A percentile compares a stretch with the other conserved stretches of the same genome.
Evolutionary conservation across 192 early-diverging fungal genomes (phyloP).

Genomic region (Blastocladiella britannica): DNA sequence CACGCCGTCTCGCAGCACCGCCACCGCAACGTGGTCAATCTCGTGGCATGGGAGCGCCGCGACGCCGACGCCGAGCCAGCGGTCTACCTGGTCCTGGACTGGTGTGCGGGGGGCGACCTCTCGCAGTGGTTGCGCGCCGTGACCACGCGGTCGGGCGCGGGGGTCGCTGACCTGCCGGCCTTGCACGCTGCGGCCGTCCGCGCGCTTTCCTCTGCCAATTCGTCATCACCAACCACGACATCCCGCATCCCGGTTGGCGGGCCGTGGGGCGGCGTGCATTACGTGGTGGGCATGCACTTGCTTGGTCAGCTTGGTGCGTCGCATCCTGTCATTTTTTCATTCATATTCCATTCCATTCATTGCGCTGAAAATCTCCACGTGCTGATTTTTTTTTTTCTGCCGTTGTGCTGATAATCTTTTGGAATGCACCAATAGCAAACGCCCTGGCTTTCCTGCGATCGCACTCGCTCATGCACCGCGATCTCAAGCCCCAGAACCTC

Average conservation of each 20-base stretch:
- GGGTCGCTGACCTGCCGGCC: conserved; percentile 1
- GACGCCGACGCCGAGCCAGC: conserved; percentile 82
- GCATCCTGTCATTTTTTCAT: neutral
- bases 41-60: conserved; percentile 62
- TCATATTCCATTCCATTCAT: neutral
- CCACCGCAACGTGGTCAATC: conserved; percentile 70
- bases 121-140: conserved; percentile 64
- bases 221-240: conserved; percentile 13
- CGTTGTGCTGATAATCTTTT: conserved; percentile 6
- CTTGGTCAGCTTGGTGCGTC: conserved; percentile 59
- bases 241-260: conserved; percentile 13
- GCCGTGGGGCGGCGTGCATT: conserved; percentile 55
- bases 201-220: neutral
- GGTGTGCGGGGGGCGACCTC: conserved; percentile 84
- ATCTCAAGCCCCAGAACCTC: conserved; percentile 76
- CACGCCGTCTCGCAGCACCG: conserved; percentile 34
- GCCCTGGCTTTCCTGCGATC: conserved; percentile 76
- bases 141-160: conserved; percentile 12
- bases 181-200: neutral
- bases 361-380: neutral
- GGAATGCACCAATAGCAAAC: conserved; percentile 24
- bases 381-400: conserved; percentile 4
- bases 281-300: conserved; percentile 64
- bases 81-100: conserved; percentile 96
- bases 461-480: conserved; percentile 78